Evolutionary conservation across 352 stramenopile species (phyloP), one percentile per base, ranked within the genome.

Genomic region (Phytophthora boehmeriae): DNA sequence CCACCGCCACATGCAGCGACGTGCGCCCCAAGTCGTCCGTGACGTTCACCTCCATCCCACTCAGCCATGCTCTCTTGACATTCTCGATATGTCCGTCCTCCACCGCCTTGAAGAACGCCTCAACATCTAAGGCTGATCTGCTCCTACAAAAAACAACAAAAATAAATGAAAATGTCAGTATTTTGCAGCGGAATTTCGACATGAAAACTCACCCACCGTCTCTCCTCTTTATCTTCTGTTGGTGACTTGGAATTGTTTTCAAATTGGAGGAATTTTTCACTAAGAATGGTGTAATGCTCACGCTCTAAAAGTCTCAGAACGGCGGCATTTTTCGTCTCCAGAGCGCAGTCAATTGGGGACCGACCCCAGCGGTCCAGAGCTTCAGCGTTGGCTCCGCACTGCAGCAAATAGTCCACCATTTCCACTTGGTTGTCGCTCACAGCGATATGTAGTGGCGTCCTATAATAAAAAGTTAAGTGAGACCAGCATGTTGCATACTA

Each of bases 51-150:
- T 73, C 69, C 25, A 90, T 45, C 0, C 85, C 82, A 14, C 76
- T 67, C 19, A 94, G 75, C 85, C 85, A 94, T 10, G 74, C 73
- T 14, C 83, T 73, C 63, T 94, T 94, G n/a, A 94, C 70, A 32
- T 81, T 82, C 42, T 92, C 85, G 0, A 77, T 83, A 51, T 94
- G 81, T 20, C 85, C 85, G 17, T 73, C 58, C 39, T 84, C 59
- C 30, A 94, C 74, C 2, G 83, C 84, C 9, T 50, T 71, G 48
- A 90, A 90, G 34, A 88, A 86, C n/a, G 67, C 56, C 5, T 52
- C 51, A 9, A 88, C 50, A 22, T 88, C 78, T 1, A 56, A 53
- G 52, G 47, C 84, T 6, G 77, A 87, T 1, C 47, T 49, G 36
- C 32, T 73, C 16, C 71, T 75, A 59, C 20, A 45, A 58, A 38